phyloP scores from a whole-genome alignment of 2,329 filamentous ascomycete species.

The Apiospora aurea region DNA sequence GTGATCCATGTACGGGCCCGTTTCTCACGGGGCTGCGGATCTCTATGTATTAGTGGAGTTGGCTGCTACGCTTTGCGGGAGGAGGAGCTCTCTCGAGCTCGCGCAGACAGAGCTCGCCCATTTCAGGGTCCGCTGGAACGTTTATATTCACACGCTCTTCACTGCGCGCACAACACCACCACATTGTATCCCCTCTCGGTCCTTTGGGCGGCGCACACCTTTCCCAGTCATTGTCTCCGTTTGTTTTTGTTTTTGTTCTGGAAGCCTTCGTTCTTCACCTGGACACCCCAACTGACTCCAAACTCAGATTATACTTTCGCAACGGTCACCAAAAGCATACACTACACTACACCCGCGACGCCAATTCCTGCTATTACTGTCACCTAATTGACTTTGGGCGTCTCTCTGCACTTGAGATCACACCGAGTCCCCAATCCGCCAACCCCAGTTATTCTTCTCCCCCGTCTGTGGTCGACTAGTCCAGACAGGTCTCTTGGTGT shows the following conservation, averaged over 20 bases:
- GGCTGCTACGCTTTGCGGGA: slow-evolving; percentile 12
- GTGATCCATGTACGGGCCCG: slow-evolving; percentile 22
- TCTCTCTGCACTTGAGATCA: slow-evolving; percentile 8
- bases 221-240: background rate
- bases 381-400: slow-evolving; percentile 19
- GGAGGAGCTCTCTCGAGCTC: background rate
- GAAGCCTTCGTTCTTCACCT: background rate
- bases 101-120: background rate
- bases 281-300: background rate
- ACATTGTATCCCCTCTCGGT: background rate
- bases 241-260: background rate
- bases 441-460: background rate
- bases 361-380: slow-evolving; percentile 5
- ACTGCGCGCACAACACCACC: background rate
- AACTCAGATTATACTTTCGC: slow-evolving; percentile 19
- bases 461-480: too few relatives aligned
- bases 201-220: background rate
- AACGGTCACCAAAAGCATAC: slow-evolving; percentile 21
- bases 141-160: slow-evolving; percentile 17
- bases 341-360: slow-evolving; percentile 9
- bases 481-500: background rate
- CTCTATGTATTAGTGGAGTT: slow-evolving; percentile 15
- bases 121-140: slow-evolving; percentile 6
- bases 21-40: slow-evolving; percentile 20
- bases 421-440: background rate